Evolutionary conservation across 164 flowering plant genomes (phyloP).

Genomic region (Piper longum): DNA sequence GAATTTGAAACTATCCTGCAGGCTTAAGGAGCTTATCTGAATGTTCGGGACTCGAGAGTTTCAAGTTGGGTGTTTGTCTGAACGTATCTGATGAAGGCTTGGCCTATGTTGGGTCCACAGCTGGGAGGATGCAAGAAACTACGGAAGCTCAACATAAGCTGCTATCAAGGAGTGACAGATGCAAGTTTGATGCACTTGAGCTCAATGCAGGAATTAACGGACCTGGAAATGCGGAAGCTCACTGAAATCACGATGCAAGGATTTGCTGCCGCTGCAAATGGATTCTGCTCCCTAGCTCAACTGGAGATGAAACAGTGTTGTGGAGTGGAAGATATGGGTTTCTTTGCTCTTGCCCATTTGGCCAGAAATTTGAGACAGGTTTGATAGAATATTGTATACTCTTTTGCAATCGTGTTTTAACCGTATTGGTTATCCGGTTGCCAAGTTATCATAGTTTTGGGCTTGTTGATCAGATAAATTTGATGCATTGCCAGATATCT

Average conservation of each 20-base stretch:
- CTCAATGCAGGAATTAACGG: slow-evolving; percentile 32
- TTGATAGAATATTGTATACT: background rate
- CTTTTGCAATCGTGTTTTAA: background rate
- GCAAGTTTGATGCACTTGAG: slow-evolving; percentile 34
- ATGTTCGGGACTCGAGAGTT: slow-evolving; percentile 33
- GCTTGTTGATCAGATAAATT: slow-evolving; percentile 38
- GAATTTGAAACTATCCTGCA: slow-evolving; percentile 13
- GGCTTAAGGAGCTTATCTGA: slow-evolving; percentile 40
- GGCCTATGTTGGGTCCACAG: slow-evolving; percentile 34
- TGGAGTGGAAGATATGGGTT: slow-evolving; percentile 41
- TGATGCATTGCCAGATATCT: slow-evolving; percentile 39
- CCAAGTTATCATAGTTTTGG: background rate
- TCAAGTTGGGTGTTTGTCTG: slow-evolving; percentile 52
- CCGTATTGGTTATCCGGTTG: background rate
- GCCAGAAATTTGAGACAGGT: slow-evolving; percentile 5
- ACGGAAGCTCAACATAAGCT: slow-evolving; percentile 45
- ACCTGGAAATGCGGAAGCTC: background rate
- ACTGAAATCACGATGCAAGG: background rate
- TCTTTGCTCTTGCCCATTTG: slow-evolving; percentile 47
- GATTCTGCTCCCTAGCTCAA: background rate
- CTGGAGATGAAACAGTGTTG: slow-evolving; percentile 34
- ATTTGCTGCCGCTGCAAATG: background rate
- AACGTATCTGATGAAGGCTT: slow-evolving; percentile 47
- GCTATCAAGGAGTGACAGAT: slow-evolving; percentile 41
- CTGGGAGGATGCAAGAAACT: slow-evolving; percentile 53